Evolutionary conservation across 2,329 filamentous ascomycete genomes (phyloP), one percentile per base, ranked within the genome.

Genomic region (Alternaria atra): DNA sequence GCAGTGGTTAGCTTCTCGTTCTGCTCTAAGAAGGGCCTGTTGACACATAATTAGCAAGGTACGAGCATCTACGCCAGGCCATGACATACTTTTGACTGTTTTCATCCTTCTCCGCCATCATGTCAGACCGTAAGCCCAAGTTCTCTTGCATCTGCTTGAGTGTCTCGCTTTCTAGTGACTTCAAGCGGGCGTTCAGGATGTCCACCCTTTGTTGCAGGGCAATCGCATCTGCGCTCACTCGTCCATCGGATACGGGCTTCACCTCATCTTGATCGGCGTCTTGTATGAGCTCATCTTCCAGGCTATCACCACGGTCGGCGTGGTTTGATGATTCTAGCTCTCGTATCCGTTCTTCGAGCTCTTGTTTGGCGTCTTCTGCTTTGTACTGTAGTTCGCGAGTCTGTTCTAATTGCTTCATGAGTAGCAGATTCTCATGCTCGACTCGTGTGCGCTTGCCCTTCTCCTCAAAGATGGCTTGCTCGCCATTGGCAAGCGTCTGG

Each of bases 391-490:
- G 70, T 56, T 84, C 82, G 23, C 79, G 75, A 35, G 80, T 80
- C 39, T 82, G 81, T 56, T 84, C 81, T 8, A 82, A 73, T 63
- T 83, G 81, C 60, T 84, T 81, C 60, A 79, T 76, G 1, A 83
- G 76, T 15, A 83, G 68, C 12, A 82, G 73, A 30, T 82, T 80
- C 40, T 84, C 83, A 58, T 84, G 80, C 60, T 84, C 82, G 10
- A 83, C 77, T 37, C 82, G 76, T 40, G 81, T 82, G 17, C 81
- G 75, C 46, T 80, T 81, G 15, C 81, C 81, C 52, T 83, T 83
- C 55, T 83, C 78, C 67, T 84, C 83, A 61, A 82, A 84, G 64
- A 84, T 83, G 48, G 83, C 82, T 59, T 83, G 82, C 62, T 85
- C 83, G 54, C 81, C 81, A 32, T 84, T 84, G 30, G 82, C 77